Evolutionary conservation across 1,284 basidiomycete genomes (phyloP).

Genomic region (Ustilago tritici): DNA sequence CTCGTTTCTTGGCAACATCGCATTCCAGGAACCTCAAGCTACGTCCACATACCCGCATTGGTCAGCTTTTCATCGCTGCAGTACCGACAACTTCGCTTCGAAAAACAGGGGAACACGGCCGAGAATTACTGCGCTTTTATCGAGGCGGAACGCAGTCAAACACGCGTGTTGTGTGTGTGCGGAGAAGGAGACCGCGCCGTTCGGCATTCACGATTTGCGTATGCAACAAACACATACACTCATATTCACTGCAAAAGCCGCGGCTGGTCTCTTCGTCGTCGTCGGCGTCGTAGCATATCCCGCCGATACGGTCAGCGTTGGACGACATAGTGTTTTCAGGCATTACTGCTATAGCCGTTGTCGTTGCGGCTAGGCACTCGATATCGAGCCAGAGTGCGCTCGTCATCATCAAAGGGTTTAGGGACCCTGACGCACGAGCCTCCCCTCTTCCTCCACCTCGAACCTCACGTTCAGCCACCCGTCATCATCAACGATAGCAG

Average conservation of each 20-base stretch:
- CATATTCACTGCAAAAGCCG: conserved; percentile 1
- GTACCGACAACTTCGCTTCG: conserved; percentile 12
- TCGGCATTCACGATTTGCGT: background rate
- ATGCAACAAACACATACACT: conserved; percentile 2
- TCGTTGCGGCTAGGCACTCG: conserved; percentile 5
- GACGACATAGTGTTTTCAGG: background rate
- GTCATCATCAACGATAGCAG: conserved; percentile 1
- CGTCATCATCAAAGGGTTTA: conserved; percentile 7
- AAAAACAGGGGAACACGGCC: conserved; percentile 20
- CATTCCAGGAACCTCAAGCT: conserved; percentile 9
- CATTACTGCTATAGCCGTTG: conserved; percentile 5
- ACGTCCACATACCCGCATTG: conserved; percentile 9
- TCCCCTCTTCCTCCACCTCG: background rate
- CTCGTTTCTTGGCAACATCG: background rate
- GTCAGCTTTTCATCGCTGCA: background rate
- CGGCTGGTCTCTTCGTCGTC: background rate
- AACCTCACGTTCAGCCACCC: background rate
- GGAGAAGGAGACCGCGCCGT: background rate
- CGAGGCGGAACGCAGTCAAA: background rate
- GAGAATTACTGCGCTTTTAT: conserved; percentile 15
- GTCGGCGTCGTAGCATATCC: background rate
- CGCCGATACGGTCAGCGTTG: background rate
- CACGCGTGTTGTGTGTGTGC: conserved; percentile 6
- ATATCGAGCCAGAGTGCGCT: background rate
- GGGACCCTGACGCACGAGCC: conserved; percentile 37